Percentiles rank a stretch among this genome's conserved stretches.
Conservation (phyloP, 2,329 filamentous ascomycete genomes). For the Clonostachys byssicola region DNA sequence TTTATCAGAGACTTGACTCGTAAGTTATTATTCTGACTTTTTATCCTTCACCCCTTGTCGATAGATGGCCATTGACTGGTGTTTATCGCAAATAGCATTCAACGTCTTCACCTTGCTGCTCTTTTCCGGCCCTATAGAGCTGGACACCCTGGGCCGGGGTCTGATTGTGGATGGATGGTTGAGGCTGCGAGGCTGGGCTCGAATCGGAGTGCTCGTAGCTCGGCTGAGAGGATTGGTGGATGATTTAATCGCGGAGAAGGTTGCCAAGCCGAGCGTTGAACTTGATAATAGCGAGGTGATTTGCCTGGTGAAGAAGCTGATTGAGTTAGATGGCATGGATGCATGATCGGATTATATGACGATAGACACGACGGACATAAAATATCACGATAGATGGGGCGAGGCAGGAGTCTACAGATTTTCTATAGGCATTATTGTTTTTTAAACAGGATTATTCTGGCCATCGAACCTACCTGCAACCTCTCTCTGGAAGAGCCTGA, state of each 20-base stretch:
- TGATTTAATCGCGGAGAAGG: conserved; percentile 72
- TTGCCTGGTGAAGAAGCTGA: conserved; percentile 70
- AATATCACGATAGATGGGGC: not conserved
- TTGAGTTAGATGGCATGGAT: conserved; percentile 88
- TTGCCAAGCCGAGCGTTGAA: conserved; percentile 68
- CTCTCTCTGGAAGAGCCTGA: too few relatives aligned
- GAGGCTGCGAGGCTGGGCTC: conserved; percentile 80
- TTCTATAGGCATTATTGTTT: too few relatives aligned
- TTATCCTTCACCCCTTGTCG: not conserved
- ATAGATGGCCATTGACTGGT: not conserved
- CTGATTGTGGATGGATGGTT: conserved; percentile 92
- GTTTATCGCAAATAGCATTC: conserved; percentile 53
- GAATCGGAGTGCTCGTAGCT: conserved; percentile 86
- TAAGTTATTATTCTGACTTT: conserved; percentile 36
- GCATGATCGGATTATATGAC: conserved; percentile 26
- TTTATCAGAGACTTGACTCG: conserved; percentile 89
- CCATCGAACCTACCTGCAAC: too few relatives aligned
- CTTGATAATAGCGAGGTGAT: conserved; percentile 64
- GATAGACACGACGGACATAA: not conserved
- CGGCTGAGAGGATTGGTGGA: conserved; percentile 84
- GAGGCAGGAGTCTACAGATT: too few relatives aligned
- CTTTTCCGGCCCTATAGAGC: conserved; percentile 78
- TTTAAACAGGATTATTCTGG: too few relatives aligned
- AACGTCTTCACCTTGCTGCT: conserved; percentile 85
- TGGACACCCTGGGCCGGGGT: conserved; percentile 84